Evolutionary conservation across 2,329 filamentous ascomycete genomes (phyloP).

Genomic region (Blumeriella jaapii): DNA sequence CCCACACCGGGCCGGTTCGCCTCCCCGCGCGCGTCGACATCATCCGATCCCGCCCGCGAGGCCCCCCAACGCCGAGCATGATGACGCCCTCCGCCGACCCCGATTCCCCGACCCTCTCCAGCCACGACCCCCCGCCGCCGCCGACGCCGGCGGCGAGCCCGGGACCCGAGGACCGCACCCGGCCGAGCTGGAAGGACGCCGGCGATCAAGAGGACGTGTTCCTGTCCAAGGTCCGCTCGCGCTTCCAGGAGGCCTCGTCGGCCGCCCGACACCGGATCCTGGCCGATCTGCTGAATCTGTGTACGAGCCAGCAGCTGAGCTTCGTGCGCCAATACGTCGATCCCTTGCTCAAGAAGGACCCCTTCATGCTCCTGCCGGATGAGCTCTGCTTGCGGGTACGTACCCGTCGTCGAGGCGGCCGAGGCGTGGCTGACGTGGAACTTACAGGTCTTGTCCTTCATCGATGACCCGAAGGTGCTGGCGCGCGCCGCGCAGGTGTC

Average conservation of each 20-base stretch:
- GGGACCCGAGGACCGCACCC: conserved; percentile 47
- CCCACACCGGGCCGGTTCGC: conserved; percentile 28
- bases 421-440: conserved; percentile 8
- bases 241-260: conserved; percentile 68
- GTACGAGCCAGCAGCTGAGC: conserved; percentile 87
- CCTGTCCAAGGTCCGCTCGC: conserved; percentile 63
- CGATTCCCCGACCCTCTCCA: conserved; percentile 32
- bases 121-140: conserved; percentile 43
- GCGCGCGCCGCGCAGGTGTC: conserved; percentile 95
- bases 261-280: conserved; percentile 71
- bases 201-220: conserved; percentile 76
- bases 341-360: conserved; percentile 88
- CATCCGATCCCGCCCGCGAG: conserved; percentile 39
- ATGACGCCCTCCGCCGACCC: conserved; percentile 52
- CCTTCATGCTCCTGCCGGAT: conserved; percentile 82
- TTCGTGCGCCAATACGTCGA: conserved; percentile 96
- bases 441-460: conserved; percentile 83
- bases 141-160: conserved; percentile 56
- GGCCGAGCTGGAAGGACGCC: conserved; percentile 64
- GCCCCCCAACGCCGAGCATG: conserved; percentile 56
- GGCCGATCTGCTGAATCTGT: conserved; percentile 82
- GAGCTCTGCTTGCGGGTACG: conserved; percentile 82
- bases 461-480: conserved; percentile 90
- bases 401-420: too few relatives aligned
- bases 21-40: conserved; percentile 38